Evolutionary conservation across 2,329 filamentous ascomycete species (phyloP).

Genomic region (Fusarium proliferatum): DNA sequence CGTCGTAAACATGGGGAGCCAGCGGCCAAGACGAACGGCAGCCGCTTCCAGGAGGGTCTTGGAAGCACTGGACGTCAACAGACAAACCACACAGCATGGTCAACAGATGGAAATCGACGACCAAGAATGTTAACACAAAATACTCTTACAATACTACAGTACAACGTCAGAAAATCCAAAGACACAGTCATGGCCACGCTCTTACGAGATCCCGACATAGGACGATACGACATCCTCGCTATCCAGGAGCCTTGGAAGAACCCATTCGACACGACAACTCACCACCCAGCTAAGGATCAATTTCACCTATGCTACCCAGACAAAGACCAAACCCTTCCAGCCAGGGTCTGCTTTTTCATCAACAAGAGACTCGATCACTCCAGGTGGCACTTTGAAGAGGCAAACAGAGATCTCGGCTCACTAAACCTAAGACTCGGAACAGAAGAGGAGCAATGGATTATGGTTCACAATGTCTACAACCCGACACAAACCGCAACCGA

Average conservation of each 20-base stretch:
- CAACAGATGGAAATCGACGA: not conserved
- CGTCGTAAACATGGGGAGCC: not conserved
- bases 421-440: too few relatives aligned
- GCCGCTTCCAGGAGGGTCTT: not conserved
- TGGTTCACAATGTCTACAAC: too few relatives aligned
- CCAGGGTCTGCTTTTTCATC: too few relatives aligned
- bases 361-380: too few relatives aligned
- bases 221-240: not conserved
- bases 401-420: too few relatives aligned
- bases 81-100: not conserved
- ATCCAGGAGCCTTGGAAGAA: not conserved
- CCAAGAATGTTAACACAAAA: not conserved
- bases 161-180: not conserved
- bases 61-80: not conserved
- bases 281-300: not conserved
- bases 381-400: too few relatives aligned
- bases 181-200: not conserved
- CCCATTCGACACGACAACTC: not conserved
- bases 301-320: not conserved
- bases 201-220: not conserved
- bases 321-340: not conserved
- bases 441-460: too few relatives aligned
- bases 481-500: too few relatives aligned
- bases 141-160: not conserved
- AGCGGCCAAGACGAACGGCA: not conserved